Conservation (phyloP, 1,139 yeast species). For the Pichia terricola region DNA sequence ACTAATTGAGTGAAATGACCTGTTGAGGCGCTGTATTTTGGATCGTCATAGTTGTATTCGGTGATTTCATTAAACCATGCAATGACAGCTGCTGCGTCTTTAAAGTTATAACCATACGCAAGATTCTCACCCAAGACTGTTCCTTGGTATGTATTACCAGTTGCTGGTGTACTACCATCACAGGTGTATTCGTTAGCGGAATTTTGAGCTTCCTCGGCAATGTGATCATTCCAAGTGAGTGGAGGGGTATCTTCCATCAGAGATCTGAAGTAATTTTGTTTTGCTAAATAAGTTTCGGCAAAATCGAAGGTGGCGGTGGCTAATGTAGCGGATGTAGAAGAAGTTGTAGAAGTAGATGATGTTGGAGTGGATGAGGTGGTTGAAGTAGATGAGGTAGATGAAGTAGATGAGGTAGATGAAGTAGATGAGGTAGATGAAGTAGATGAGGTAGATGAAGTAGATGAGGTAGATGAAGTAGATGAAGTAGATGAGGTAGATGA, state of each 20-base stretch:
- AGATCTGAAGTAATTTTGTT: constrained; percentile 42
- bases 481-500: not conserved
- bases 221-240: constrained; percentile 53
- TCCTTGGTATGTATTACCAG: constrained; percentile 60
- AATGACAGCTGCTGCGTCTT: constrained; percentile 50
- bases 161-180: constrained; percentile 52
- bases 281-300: constrained; percentile 28
- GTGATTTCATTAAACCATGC: constrained; percentile 80
- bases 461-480: not conserved
- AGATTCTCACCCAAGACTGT: constrained; percentile 79
- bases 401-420: not conserved
- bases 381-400: not conserved
- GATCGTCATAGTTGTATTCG: constrained; percentile 44
- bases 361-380: not conserved
- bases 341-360: constrained; percentile 1
- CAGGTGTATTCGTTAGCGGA: constrained; percentile 67
- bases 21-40: constrained; percentile 33
- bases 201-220: constrained; percentile 59
- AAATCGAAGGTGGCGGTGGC: constrained; percentile 14
- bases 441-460: not conserved
- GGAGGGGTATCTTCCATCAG: constrained; percentile 41
- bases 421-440: no score
- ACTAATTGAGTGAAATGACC: constrained; percentile 69
- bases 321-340: constrained; percentile 15
- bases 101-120: constrained; percentile 59